Evolutionary conservation across 1,139 yeast species (phyloP).

Genomic region (Spencermartinsiella ligniputridi): DNA sequence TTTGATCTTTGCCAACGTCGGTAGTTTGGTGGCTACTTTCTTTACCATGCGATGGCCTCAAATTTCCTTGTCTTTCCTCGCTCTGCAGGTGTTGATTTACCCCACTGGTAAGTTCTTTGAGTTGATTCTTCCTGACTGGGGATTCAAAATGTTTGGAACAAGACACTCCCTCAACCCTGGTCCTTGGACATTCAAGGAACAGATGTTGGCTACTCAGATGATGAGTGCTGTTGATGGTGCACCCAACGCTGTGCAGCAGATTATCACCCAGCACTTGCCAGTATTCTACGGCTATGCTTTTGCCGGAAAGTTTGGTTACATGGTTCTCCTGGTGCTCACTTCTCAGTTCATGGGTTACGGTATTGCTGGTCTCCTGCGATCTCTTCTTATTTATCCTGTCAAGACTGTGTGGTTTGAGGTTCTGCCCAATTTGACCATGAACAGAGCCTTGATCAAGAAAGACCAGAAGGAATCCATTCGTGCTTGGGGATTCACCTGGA

Average conservation of each 20-base stretch:
- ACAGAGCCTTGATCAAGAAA: slow-evolving; percentile 46
- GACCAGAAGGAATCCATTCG: slow-evolving; percentile 41
- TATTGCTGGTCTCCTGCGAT: slow-evolving; percentile 46
- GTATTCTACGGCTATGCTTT: slow-evolving; percentile 27
- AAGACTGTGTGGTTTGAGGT: slow-evolving; percentile 54
- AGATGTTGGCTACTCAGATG: slow-evolving; percentile 54
- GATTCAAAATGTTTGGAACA: slow-evolving; percentile 38
- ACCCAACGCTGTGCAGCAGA: slow-evolving; percentile 38
- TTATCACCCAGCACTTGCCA: slow-evolving; percentile 29
- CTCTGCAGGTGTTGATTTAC: slow-evolving; percentile 36
- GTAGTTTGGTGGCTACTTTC: slow-evolving; percentile 50
- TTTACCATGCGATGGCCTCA: slow-evolving; percentile 52
- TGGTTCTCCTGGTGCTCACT: slow-evolving; percentile 47
- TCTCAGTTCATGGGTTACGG: slow-evolving; percentile 58
- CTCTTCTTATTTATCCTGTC: slow-evolving; percentile 47
- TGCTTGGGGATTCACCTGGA: slow-evolving; percentile 47
- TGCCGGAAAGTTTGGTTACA: slow-evolving; percentile 38
- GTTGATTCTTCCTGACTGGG: slow-evolving; percentile 44
- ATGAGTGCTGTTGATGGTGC: slow-evolving; percentile 42
- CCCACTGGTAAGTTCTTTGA: slow-evolving; percentile 19
- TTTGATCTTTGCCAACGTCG: slow-evolving; percentile 28
- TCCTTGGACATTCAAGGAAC: slow-evolving; percentile 66
- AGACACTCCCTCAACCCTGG: slow-evolving; percentile 50
- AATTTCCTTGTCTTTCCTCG: slow-evolving; percentile 44
- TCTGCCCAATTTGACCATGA: slow-evolving; percentile 51